Evolutionary conservation across 495 filamentous ascomycete genomes (phyloP).

Genomic region (Rostrohypoxylon terebratum): DNA sequence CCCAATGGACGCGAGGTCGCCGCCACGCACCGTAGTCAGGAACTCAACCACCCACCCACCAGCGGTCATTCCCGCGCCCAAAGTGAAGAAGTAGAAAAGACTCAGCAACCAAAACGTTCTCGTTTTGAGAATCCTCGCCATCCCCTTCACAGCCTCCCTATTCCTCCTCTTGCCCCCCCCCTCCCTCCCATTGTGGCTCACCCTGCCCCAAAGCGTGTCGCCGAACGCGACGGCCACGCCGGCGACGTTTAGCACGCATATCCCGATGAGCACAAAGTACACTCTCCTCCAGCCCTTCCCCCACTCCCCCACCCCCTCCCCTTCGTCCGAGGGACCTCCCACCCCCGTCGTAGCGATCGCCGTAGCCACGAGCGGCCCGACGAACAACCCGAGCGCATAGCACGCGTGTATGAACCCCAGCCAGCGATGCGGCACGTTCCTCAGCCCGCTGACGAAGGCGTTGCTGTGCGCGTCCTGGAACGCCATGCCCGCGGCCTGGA

Average conservation of each 20-base stretch:
- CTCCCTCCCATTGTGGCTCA: neutral
- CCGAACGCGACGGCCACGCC: slow-evolving; percentile 53
- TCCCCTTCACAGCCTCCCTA: slow-evolving; percentile 33
- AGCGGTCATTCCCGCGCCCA: slow-evolving; percentile 59
- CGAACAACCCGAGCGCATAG: slow-evolving; percentile 65
- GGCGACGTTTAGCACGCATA: slow-evolving; percentile 56
- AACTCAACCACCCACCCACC: slow-evolving; percentile 71
- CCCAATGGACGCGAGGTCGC: slow-evolving; percentile 69
- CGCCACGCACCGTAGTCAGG: slow-evolving; percentile 72
- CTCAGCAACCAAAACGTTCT: slow-evolving; percentile 61
- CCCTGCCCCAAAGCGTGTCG: slow-evolving; percentile 46
- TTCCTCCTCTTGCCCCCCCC: slow-evolving; percentile 21
- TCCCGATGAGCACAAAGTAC: slow-evolving; percentile 57
- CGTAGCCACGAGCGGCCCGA: slow-evolving; percentile 64
- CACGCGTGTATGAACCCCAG: slow-evolving; percentile 67
- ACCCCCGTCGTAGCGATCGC: slow-evolving; percentile 53
- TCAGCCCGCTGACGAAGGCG: slow-evolving; percentile 60
- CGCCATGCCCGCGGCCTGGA: slow-evolving; percentile 63
- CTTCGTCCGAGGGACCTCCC: neutral
- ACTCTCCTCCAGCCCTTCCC: slow-evolving; percentile 56
- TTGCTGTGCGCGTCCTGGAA: slow-evolving; percentile 67
- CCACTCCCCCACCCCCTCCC: slow-evolving; percentile 14
- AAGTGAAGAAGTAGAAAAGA: slow-evolving; percentile 64
- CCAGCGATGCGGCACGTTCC: slow-evolving; percentile 64
- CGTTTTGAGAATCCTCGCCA: slow-evolving; percentile 44